Conservation (phyloP, 257 asterid genomes). For the Gynochthodes officinalis region DNA sequence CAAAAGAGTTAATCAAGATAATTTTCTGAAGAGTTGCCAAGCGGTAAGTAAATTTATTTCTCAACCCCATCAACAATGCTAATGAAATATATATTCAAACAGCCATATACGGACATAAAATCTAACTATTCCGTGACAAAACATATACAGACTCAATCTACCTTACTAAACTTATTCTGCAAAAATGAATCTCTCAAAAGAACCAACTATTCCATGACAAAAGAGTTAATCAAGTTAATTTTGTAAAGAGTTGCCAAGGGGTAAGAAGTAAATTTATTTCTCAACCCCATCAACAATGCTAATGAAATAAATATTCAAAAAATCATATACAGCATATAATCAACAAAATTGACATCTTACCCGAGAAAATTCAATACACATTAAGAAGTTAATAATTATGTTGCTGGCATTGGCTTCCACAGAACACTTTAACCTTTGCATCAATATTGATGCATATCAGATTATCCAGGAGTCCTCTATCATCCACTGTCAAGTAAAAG, state of each 20-base stretch:
- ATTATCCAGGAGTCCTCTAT: background rate
- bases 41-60: background rate
- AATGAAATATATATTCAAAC: background rate
- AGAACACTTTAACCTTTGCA: background rate
- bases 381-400: background rate
- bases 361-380: background rate
- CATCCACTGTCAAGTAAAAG: background rate
- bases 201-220: background rate
- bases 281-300: background rate
- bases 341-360: too few relatives aligned
- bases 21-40: background rate
- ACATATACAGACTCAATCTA: too few relatives aligned
- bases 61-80: background rate
- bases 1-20: background rate
- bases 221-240: background rate
- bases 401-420: background rate
- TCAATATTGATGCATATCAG: background rate
- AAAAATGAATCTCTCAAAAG: background rate
- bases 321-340: background rate
- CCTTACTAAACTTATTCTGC: background rate
- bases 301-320: background rate
- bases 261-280: background rate
- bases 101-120: background rate
- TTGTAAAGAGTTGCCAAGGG: background rate
- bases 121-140: too few relatives aligned